Base-by-base conservation (phyloP, 371 early-diverging fungal genomes). In the Lichtheimia hyalospora region DNA sequence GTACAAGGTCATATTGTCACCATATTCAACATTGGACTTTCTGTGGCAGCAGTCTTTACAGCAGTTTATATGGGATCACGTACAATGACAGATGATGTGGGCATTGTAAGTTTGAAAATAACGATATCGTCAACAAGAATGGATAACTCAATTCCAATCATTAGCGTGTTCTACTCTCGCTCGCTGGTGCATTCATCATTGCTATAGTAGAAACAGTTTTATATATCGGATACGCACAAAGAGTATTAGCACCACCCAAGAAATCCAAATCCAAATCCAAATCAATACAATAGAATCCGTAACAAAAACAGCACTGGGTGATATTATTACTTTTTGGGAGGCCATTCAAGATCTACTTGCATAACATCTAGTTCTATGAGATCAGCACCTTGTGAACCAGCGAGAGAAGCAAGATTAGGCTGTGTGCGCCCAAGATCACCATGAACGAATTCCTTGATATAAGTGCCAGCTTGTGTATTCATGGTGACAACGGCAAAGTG, bases 361-460 rank as follows among this genome's bases (percentile, higher is more conserved):
- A 88, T 61, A 13, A 96, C 95, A 74, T 97, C 96, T 64, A 99
- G 71, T 54, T 89, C 92, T 48, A 95, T 67, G 13, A 96, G 84
- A 67, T 90, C 92, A 6, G 94, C 95, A 16, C 78, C 82, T 43
- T 72, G 58, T 49, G 80, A 74, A 42, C 78, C 82, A 34, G 90
- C 70, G 44, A 96, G 67, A 12, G 81, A 77, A 10, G 85, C 83
- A 27, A 98, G 64, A 54, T 88, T 92, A 23, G 99, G 99, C 14
- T 60, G 61, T 4, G 98, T 97, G 41, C 99, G 80, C 2, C 97
- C 97, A 12, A 92, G 72, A 75, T 99, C 99, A 13, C 97, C 95
- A 64, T 96, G 96, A 2, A 97, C 90, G 85, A 98, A 99, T 78
- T 99, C 99, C 68, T 99, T 99, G 60, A 99, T 95, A 64, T 99